phyloP scores from a whole-genome alignment of 2,329 filamentous ascomycete species.

The Monilinia fructigena region DNA sequence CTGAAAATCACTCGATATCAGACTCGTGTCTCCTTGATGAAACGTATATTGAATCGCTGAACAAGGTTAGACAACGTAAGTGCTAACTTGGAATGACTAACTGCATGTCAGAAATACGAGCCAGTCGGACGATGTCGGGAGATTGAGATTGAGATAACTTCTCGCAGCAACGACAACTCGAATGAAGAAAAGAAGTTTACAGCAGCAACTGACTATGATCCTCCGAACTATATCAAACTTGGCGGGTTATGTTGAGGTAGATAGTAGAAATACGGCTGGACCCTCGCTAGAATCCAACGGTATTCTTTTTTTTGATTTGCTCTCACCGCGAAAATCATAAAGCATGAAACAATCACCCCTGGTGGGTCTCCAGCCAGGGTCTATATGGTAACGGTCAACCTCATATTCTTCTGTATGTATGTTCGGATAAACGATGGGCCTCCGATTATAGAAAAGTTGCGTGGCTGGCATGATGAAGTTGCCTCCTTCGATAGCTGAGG shows the following conservation, averaged over 20 bases:
- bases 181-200: neutral
- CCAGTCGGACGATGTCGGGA: neutral
- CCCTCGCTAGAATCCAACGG: too few species aligned
- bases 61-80: too few species aligned
- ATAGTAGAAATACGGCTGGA: too few species aligned
- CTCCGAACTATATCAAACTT: neutral
- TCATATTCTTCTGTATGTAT: neutral
- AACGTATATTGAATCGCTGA: too few species aligned
- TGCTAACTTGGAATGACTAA: too few species aligned
- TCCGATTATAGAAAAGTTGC: neutral
- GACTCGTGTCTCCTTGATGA: neutral
- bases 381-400: neutral
- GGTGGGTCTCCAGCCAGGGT: neutral
- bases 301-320: too few species aligned
- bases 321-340: neutral
- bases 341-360: neutral
- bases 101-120: neutral
- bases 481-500: neutral
- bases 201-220: neutral
- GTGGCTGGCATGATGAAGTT: neutral
- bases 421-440: neutral
- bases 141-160: neutral
- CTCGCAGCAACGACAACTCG: neutral
- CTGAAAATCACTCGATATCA: neutral
- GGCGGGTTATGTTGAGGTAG: too few species aligned